Percentiles rank a stretch among this genome's conserved stretches.
Conservation (phyloP, 1,139 yeast genomes). For the Trichomonascaceae sp. region DNA sequence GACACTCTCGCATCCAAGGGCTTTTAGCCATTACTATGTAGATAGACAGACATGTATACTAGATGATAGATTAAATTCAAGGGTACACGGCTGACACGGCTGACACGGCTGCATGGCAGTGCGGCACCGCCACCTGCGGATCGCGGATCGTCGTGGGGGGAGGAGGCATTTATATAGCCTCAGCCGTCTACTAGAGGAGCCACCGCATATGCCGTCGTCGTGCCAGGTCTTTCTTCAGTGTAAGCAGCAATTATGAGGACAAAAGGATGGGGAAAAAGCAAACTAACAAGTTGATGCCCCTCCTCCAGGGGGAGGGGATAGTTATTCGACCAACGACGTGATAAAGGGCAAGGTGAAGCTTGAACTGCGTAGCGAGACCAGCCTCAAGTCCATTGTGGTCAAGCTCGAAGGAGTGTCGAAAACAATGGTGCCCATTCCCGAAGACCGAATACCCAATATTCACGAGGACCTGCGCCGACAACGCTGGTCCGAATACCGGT, state of each 20-base stretch:
- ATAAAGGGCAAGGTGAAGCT: slow-evolving; percentile 37
- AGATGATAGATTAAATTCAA: not conserved
- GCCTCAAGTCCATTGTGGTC: slow-evolving; percentile 41
- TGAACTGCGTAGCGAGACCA: slow-evolving; percentile 33
- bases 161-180: too few species aligned
- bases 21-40: slow-evolving; percentile 24
- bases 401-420: slow-evolving; percentile 45
- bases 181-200: not conserved
- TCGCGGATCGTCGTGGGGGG: too few species aligned
- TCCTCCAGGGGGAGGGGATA: slow-evolving; percentile 9
- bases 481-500: slow-evolving; percentile 14
- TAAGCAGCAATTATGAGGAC: too few species aligned
- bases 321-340: slow-evolving; percentile 40
- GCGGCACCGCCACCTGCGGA: too few species aligned
- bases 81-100: not conserved
- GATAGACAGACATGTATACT: not conserved
- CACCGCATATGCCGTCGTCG: not conserved
- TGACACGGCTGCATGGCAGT: too few species aligned
- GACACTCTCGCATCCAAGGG: slow-evolving; percentile 57
- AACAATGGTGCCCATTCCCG: slow-evolving; percentile 19
- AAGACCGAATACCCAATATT: slow-evolving; percentile 3
- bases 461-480: slow-evolving; percentile 7
- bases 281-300: slow-evolving; percentile 5
- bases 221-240: not conserved
- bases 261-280: too few species aligned